Percentiles rank a stretch among this genome's conserved stretches.
Evolutionary conservation across 1,284 basidiomycete genomes (phyloP).

Genomic region (Leucoagaricus sp.): DNA sequence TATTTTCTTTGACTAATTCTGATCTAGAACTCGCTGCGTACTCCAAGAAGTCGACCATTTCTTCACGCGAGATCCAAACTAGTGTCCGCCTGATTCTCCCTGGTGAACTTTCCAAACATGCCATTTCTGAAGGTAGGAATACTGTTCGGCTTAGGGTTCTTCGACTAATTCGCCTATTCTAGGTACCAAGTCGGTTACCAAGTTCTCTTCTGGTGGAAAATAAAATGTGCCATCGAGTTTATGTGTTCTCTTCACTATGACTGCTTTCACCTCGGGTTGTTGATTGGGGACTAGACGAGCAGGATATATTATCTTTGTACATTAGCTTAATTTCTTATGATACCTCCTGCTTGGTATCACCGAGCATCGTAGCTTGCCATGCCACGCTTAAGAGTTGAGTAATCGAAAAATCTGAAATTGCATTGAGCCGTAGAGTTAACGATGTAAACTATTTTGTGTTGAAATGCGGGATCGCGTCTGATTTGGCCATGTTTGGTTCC

Average conservation of each 20-base stretch:
- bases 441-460: background rate
- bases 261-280: constrained; percentile 2
- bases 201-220: constrained; percentile 65
- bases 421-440: background rate
- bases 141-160: background rate
- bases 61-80: constrained; percentile 92
- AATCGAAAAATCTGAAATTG: background rate
- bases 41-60: constrained; percentile 94
- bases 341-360: too few relatives aligned
- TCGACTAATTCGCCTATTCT: constrained; percentile 1
- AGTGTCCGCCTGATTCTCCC: constrained; percentile 90
- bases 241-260: background rate
- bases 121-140: constrained; percentile 71
- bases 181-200: constrained; percentile 57
- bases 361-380: background rate
- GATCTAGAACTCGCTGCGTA: constrained; percentile 80
- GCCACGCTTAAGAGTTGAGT: background rate
- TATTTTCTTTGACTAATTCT: constrained; percentile 4
- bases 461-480: background rate
- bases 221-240: constrained; percentile 22
- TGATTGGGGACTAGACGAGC: constrained; percentile 5
- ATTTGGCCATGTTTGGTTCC: constrained; percentile 9
- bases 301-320: constrained; percentile 12
- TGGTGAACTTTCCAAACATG: constrained; percentile 83
- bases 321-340: constrained; percentile 15